Conservation (phyloP, 1,284 basidiomycete genomes). For the Leucoagaricus sp. region DNA sequence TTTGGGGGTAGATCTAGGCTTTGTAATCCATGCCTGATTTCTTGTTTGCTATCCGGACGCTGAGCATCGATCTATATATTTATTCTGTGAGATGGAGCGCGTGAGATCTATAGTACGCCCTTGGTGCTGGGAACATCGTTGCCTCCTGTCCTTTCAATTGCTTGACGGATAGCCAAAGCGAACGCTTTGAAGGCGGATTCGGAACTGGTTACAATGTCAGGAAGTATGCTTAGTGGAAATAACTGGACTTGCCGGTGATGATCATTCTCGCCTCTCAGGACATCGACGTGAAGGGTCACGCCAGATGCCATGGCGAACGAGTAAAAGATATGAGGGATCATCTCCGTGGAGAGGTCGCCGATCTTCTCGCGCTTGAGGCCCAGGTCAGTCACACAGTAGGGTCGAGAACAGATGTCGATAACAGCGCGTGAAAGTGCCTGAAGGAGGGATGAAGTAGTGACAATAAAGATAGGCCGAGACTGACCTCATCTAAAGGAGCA, state of each 20-base stretch:
- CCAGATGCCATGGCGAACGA: conserved; percentile 92
- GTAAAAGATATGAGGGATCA: conserved; percentile 96
- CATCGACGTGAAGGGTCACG: conserved; percentile 93
- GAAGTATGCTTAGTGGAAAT: neutral
- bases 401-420: conserved; percentile 96
- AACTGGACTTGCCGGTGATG: conserved; percentile 83
- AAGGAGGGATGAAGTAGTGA: conserved; percentile 1
- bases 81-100: neutral
- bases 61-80: conserved; percentile 7
- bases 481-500: conserved; percentile 95
- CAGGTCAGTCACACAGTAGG: conserved; percentile 93
- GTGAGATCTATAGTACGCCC: conserved; percentile 66
- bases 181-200: conserved; percentile 99
- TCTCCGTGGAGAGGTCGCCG: conserved; percentile 95
- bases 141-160: conserved; percentile 87
- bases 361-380: conserved; percentile 94
- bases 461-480: conserved; percentile 20
- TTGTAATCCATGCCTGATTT: neutral
- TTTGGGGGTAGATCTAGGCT: conserved; percentile 49
- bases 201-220: conserved; percentile 51
- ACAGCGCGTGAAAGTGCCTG: conserved; percentile 94
- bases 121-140: conserved; percentile 97
- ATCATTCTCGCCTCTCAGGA: conserved; percentile 93
- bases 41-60: conserved; percentile 7
- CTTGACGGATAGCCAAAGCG: conserved; percentile 93